Percentiles rank a stretch among this genome's conserved stretches.
Conservation (phyloP, 495 filamentous ascomycete species). For the Talaromyces thailandensis region DNA sequence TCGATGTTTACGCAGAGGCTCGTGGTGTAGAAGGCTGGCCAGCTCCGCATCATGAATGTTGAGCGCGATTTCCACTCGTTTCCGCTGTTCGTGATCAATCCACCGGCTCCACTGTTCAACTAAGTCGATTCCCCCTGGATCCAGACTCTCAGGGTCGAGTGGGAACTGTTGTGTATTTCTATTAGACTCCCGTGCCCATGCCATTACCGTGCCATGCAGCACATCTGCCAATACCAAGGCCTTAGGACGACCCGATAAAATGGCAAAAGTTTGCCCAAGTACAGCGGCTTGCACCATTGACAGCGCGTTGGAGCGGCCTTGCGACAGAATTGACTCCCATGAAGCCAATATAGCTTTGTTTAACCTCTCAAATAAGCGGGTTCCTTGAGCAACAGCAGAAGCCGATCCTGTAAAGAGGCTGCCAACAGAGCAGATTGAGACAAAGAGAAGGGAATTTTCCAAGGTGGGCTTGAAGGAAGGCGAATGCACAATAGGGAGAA, state of each 20-base stretch:
- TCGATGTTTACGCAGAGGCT: slow-evolving; percentile 23
- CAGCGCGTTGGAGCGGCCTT: slow-evolving; percentile 14
- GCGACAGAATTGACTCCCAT: slow-evolving; percentile 16
- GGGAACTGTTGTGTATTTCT: not conserved
- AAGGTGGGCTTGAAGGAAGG: too few relatives aligned
- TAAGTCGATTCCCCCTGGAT: slow-evolving; percentile 7
- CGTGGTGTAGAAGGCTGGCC: slow-evolving; percentile 23
- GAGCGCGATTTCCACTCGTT: slow-evolving; percentile 15
- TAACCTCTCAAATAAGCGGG: slow-evolving; percentile 11
- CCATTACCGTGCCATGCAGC: too few relatives aligned
- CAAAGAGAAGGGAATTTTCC: too few relatives aligned
- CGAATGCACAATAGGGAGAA: too few relatives aligned
- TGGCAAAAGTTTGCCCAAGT: slow-evolving; percentile 28
- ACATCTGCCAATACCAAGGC: not conserved
- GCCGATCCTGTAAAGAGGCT: slow-evolving; percentile 8
- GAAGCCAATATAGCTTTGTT: slow-evolving; percentile 28
- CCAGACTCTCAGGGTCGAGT: not conserved
- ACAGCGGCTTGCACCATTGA: slow-evolving; percentile 28
- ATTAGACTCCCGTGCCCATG: too few relatives aligned
- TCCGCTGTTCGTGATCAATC: slow-evolving; percentile 13
- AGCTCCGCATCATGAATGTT: slow-evolving; percentile 27
- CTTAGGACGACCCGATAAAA: slow-evolving; percentile 22
- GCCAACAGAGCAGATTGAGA: slow-evolving; percentile 8
- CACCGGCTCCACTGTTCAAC: slow-evolving; percentile 13
- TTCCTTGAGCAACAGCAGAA: slow-evolving; percentile 7